Evolutionary conservation across 768 basidiomycete species (phyloP).

Genomic region (Trametes punicea): DNA sequence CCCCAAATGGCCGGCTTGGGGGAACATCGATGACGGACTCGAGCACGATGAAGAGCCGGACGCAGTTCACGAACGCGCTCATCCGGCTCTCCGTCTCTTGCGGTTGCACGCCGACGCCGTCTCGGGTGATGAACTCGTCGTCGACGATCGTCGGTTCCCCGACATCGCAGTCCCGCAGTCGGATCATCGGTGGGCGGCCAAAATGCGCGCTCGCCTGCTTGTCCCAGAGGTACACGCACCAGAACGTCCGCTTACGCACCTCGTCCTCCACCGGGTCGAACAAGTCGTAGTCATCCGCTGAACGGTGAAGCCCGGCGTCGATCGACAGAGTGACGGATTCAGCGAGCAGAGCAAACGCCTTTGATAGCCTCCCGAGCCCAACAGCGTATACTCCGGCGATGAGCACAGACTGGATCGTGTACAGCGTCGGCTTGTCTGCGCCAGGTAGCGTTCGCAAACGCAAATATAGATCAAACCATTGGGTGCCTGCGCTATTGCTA

Average conservation of each 20-base stretch:
- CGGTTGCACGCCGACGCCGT: constrained; percentile 63
- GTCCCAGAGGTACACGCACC: constrained; percentile 97
- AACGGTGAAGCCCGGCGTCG: constrained; percentile 87
- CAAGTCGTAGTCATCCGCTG: constrained; percentile 78
- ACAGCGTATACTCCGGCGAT: constrained; percentile 93
- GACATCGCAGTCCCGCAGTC: constrained; percentile 89
- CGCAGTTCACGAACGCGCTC: constrained; percentile 71
- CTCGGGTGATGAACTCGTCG: constrained; percentile 84
- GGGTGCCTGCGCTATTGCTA: constrained; percentile 83
- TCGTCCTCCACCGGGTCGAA: constrained; percentile 91
- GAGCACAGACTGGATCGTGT: constrained; percentile 88
- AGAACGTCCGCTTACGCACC: constrained; percentile 91
- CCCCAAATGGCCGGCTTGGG: constrained; percentile 58
- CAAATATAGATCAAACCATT: constrained; percentile 88
- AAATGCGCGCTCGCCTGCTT: constrained; percentile 89
- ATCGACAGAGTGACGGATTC: constrained; percentile 86
- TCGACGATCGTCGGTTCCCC: constrained; percentile 81
- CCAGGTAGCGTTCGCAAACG: constrained; percentile 86
- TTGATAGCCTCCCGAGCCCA: constrained; percentile 84
- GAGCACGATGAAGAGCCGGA: constrained; percentile 83
- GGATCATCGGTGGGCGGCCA: constrained; percentile 83
- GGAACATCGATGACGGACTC: constrained; percentile 86
- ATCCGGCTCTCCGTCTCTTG: constrained; percentile 72
- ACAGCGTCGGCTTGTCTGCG: constrained; percentile 84
- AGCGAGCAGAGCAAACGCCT: constrained; percentile 80